phyloP scores from a whole-genome alignment of 208 protist genomes.

The Balamuthia mandrillaris region DNA sequence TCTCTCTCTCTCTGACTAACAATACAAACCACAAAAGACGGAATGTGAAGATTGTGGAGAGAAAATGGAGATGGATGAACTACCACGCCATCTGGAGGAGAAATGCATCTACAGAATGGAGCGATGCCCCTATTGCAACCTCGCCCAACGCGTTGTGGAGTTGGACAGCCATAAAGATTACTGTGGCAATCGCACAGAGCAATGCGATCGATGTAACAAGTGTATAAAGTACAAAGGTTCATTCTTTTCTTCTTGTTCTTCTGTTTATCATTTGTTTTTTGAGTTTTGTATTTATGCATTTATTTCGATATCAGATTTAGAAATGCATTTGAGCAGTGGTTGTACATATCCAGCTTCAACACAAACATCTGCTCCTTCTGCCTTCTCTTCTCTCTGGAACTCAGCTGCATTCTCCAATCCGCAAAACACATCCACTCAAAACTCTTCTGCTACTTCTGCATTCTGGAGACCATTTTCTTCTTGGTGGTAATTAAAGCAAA shows the following conservation, averaged over 20 bases:
- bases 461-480: too few species aligned
- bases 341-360: background rate
- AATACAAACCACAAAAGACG: too few species aligned
- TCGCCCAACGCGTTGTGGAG: background rate
- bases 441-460: too few species aligned
- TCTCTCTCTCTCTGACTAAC: background rate
- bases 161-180: background rate
- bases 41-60: background rate
- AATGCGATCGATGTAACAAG: background rate
- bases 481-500: too few species aligned
- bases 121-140: background rate
- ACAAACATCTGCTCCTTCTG: background rate
- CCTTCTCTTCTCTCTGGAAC: background rate
- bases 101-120: background rate
- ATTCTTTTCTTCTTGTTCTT: background rate
- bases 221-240: constrained; percentile 37
- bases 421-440: too few species aligned
- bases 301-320: too few species aligned
- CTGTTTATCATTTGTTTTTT: background rate
- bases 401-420: too few species aligned
- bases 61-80: background rate
- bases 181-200: constrained; percentile 3
- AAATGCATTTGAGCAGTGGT: background rate
- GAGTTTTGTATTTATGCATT: background rate
- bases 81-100: background rate